Evolutionary conservation across 75 land plant species (phyloP).

Genomic region (Adiantum capillusveneris): DNA sequence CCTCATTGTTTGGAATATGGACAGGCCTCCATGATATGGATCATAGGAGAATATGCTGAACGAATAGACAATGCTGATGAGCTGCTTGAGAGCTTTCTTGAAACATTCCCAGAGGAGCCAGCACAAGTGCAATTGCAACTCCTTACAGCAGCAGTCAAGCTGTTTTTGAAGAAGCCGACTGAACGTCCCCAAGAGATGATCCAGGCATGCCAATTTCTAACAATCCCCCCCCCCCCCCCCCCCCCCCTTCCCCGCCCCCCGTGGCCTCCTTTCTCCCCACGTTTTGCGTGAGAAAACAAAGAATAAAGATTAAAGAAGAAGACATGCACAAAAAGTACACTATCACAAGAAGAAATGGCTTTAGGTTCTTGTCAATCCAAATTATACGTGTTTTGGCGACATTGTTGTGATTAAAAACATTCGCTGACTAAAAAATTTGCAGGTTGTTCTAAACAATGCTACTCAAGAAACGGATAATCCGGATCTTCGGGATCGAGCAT

Average conservation of each 20-base stretch:
- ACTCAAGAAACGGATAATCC: conserved; percentile 99
- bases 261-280: too few species aligned
- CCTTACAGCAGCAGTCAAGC: conserved; percentile 94
- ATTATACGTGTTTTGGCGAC: too few species aligned
- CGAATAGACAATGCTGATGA: conserved; percentile 99
- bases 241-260: too few species aligned
- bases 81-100: conserved; percentile 92
- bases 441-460: conserved; percentile 98
- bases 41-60: conserved; percentile 99
- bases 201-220: too few species aligned
- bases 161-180: conserved; percentile 96
- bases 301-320: too few species aligned
- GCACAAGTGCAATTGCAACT: conserved; percentile 94
- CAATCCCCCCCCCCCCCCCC: too few species aligned
- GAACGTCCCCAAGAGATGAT: conserved; percentile 99
- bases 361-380: too few species aligned
- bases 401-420: too few species aligned
- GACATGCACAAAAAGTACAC: too few species aligned
- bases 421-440: too few species aligned
- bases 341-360: too few species aligned
- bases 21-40: conserved; percentile 99
- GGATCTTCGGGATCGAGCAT: conserved; percentile 97
- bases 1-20: not conserved
- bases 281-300: too few species aligned
- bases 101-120: conserved; percentile 97